Percentiles rank a stretch among this genome's conserved stretches.
phyloP scores from a whole-genome alignment of 306 rosid species.

The Herpetospermum pedunculosum region DNA sequence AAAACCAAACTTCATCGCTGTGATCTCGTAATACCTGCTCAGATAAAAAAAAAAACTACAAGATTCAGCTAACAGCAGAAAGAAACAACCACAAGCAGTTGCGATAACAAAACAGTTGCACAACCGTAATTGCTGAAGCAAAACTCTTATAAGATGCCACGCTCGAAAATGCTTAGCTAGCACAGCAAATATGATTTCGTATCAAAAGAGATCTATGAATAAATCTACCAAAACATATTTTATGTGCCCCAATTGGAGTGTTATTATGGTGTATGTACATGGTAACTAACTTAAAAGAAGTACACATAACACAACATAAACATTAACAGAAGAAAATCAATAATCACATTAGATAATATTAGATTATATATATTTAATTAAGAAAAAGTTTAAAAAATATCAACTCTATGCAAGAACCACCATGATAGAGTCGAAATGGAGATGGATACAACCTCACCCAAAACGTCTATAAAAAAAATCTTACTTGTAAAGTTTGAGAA shows the following conservation, averaged over 20 bases:
- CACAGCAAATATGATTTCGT: background rate
- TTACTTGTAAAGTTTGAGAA: conserved; percentile 72
- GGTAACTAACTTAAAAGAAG: background rate
- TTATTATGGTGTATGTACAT: background rate
- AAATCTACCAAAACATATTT: too few species aligned
- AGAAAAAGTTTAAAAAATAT: background rate
- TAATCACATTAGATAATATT: too few species aligned
- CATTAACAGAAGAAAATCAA: background rate
- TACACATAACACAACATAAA: background rate
- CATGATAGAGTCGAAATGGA: background rate
- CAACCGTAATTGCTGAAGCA: background rate
- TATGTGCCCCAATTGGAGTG: background rate
- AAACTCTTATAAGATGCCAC: background rate
- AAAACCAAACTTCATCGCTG: conserved; percentile 83
- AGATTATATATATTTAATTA: background rate
- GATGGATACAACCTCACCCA: background rate
- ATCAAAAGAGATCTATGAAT: background rate
- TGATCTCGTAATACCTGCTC: conserved; percentile 64
- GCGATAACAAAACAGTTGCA: background rate
- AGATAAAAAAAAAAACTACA: background rate
- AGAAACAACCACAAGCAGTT: background rate
- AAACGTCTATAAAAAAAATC: conserved; percentile 2
- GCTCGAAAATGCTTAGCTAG: background rate
- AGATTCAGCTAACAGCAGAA: background rate
- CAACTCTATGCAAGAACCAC: background rate